These are phyloP conservation scores for Arthrobotrys pseudoclavata DNA, from an alignment of 2,329 filamentous ascomycete species.

Conservation along the genomic window DNA sequence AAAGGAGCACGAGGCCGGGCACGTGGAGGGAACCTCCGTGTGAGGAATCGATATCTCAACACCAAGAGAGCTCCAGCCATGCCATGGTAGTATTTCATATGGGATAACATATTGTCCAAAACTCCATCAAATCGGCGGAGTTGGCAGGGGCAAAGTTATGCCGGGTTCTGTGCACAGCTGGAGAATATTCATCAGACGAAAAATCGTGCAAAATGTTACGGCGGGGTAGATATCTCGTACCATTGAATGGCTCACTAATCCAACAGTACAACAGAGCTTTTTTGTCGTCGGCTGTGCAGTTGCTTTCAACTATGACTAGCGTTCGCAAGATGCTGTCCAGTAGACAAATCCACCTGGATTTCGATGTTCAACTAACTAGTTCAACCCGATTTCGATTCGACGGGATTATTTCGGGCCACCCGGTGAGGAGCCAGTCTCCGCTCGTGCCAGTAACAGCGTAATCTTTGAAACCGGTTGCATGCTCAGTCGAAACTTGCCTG, in stretches of 20 bases:
- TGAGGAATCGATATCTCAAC: constrained; percentile 1
- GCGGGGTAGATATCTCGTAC: constrained; percentile 50
- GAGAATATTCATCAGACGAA: constrained; percentile 40
- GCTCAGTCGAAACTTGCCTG: constrained; percentile 1
- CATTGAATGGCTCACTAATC: constrained; percentile 47
- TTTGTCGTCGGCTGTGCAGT: constrained; percentile 19
- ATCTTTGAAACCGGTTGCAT: constrained; percentile 5
- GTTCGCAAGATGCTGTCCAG: constrained; percentile 1
- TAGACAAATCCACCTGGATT: constrained; percentile 2
- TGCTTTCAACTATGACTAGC: constrained; percentile 15
- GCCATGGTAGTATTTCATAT: constrained; percentile 4
- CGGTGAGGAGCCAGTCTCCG: constrained; percentile 10
- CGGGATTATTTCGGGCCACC: constrained; percentile 7
- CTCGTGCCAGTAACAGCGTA: constrained; percentile 10
- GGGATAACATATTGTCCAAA: neutral
- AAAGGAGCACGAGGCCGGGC: constrained; percentile 28
- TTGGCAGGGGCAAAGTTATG: constrained; percentile 15
- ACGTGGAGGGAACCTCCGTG: constrained; percentile 23
- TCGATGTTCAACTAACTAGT: neutral
- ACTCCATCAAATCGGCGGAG: neutral
- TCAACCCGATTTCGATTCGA: constrained; percentile 5
- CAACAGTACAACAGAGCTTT: constrained; percentile 2
- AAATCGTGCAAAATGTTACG: constrained; percentile 19
- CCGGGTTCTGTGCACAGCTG: constrained; percentile 6
- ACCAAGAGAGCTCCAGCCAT: constrained; percentile 3